Conservation (phyloP, 345 rosid species). For the Lagerstroemia speciosa region DNA sequence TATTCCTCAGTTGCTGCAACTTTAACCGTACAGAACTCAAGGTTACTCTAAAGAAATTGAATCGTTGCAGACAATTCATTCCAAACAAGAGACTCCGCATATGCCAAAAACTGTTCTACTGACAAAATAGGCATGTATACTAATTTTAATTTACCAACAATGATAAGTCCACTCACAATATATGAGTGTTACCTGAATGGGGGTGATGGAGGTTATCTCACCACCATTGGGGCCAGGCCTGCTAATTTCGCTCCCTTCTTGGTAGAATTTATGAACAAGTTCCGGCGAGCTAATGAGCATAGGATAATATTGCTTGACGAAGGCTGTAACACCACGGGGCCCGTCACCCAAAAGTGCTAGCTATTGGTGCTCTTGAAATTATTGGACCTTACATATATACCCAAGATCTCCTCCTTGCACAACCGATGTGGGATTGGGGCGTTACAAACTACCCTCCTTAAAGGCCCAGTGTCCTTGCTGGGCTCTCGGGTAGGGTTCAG, state of each 20-base stretch:
- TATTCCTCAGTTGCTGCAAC: not conserved
- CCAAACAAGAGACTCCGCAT: not conserved
- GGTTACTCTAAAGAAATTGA: not conserved
- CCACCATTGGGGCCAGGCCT: slow-evolving; percentile 46
- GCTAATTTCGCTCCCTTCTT: slow-evolving; percentile 40
- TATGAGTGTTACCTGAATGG: slow-evolving; percentile 31
- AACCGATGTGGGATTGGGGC: too few relatives aligned
- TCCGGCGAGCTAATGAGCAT: slow-evolving; percentile 32
- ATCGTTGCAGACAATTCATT: not conserved
- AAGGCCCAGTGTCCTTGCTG: too few relatives aligned
- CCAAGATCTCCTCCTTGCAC: too few relatives aligned
- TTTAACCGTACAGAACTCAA: not conserved
- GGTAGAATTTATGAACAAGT: slow-evolving; percentile 47
- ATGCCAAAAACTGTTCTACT: not conserved
- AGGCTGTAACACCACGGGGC: too few relatives aligned
- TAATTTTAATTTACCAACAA: not conserved
- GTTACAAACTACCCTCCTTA: too few relatives aligned
- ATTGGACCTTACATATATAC: too few relatives aligned
- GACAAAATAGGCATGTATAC: not conserved
- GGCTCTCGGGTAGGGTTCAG: too few relatives aligned
- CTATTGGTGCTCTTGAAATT: too few relatives aligned
- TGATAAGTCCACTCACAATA: not conserved
- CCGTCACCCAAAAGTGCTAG: too few relatives aligned
- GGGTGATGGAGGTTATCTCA: slow-evolving; percentile 33
- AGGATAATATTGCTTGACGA: slow-evolving; percentile 47